Evolutionary conservation across 768 basidiomycete species (phyloP), one percentile per base, ranked within the genome.

Genomic region (Suillus paluster): DNA sequence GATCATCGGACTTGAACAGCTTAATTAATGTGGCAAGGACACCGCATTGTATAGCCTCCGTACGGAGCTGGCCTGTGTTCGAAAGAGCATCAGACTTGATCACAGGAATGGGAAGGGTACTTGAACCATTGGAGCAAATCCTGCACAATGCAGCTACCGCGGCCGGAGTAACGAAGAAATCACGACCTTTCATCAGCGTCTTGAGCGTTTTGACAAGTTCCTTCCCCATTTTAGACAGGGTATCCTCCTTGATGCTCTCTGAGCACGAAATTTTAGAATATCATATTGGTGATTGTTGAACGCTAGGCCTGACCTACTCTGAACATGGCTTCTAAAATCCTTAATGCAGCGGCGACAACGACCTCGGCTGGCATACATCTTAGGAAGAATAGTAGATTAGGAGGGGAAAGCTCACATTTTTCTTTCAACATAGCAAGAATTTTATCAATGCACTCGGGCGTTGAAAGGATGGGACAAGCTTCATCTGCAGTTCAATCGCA

Each of bases 161-260:
- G 15, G 68, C 68, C 1, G 72, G 72, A n/a, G 73, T 64, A 6
- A 74, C 73, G 34, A 70, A 72, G 48, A 75, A 70, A 39, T 75
- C 74, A 30, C 39, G 64, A n/a, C 61, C 57, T 33, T 60, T 61
- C 44, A 67, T 54, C 12, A 74, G 45, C 41, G 56, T 71, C 53
- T 72, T 52, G 42, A 74, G 64, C 0, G 65, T 66, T 10, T 57
- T 42, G 8, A 69, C 25, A 1, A 58, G 64, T 1, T 56, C 55
- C 0, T 61, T 60, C 1, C 44, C 9, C 49, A 69, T 66, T 4
- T 34, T 12, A 6, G 2, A 46, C 52, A 66, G 67, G 12, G 63
- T 65, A 1, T 25, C 55, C 25, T 49, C 61, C 67, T 34, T 4
- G 27, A 52, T 41, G 0, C 39, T 1, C 33, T 63, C 6, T 17